phyloP scores from a whole-genome alignment of 768 basidiomycete species.

The Lactarius akahatsu region DNA sequence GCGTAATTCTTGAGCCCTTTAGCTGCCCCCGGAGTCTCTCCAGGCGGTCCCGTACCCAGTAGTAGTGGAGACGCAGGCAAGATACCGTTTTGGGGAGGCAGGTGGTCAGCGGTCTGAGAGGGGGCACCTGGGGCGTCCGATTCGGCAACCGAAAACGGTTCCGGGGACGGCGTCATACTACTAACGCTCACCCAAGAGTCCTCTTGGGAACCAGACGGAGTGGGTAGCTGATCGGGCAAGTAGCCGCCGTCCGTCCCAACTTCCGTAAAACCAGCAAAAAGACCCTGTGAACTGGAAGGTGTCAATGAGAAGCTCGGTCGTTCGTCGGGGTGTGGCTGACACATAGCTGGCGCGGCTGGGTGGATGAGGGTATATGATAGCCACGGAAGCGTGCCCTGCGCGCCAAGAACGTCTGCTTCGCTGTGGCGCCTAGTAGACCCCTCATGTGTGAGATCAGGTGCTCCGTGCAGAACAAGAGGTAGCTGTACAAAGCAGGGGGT shows the following conservation, averaged over 20 bases:
- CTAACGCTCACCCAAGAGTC: not conserved
- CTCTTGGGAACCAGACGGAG: conserved; percentile 4
- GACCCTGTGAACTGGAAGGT: not conserved
- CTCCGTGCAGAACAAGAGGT: not conserved
- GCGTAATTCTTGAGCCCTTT: not conserved
- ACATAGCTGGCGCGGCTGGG: not conserved
- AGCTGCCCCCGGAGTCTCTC: not conserved
- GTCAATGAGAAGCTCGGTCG: not conserved
- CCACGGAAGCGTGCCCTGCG: not conserved
- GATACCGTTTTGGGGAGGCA: not conserved
- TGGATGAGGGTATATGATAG: not conserved
- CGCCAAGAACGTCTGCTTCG: not conserved
- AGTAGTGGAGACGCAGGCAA: not conserved
- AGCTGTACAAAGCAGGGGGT: not conserved
- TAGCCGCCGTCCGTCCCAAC: not conserved
- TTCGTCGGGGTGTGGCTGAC: not conserved
- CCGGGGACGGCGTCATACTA: not conserved
- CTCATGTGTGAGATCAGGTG: not conserved
- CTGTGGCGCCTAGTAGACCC: not conserved
- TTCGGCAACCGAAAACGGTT: not conserved
- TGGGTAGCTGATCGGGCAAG: not conserved
- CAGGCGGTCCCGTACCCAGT: not conserved
- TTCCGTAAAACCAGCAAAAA: not conserved
- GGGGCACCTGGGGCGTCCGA: not conserved
- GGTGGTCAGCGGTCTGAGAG: not conserved